Conservation (phyloP, 2,329 filamentous ascomycete species). For the Didymella arachidicola region DNA sequence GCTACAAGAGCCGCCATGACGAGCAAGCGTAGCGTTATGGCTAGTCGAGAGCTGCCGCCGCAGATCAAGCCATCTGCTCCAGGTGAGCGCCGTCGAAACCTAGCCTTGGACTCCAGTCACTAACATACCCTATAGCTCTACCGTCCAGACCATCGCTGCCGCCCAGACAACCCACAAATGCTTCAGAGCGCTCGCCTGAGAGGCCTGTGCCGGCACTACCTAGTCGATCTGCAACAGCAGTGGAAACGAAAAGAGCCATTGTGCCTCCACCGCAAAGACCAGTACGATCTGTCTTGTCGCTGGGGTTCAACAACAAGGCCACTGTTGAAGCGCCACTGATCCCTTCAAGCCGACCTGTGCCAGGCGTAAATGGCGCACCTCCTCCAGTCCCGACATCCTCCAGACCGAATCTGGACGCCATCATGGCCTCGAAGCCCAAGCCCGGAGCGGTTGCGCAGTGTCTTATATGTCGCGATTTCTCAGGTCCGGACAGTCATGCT, state of each 20-base stretch:
- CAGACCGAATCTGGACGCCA: conserved; percentile 64
- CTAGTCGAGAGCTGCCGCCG: conserved; percentile 37
- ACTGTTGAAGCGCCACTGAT: conserved; percentile 42
- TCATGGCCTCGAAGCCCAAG: conserved; percentile 57
- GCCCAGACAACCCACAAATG: conserved; percentile 25
- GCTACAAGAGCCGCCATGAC: conserved; percentile 49
- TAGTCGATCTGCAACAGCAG: conserved; percentile 19
- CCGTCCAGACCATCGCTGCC: conserved; percentile 34
- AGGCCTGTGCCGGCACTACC: conserved; percentile 29
- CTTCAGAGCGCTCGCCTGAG: conserved; percentile 22
- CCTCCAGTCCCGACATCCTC: conserved; percentile 64
- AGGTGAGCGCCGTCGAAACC: conserved; percentile 23
- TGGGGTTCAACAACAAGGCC: conserved; percentile 56
- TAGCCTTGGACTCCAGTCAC: not conserved
- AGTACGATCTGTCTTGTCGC: conserved; percentile 56
- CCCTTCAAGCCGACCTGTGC: conserved; percentile 36
- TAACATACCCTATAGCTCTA: conserved; percentile 22
- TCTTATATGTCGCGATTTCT: conserved; percentile 87
- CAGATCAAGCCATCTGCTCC: conserved; percentile 41
- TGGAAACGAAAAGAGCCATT: conserved; percentile 22
- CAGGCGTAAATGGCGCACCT: conserved; percentile 36
- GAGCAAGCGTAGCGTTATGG: conserved; percentile 41
- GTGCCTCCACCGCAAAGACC: conserved; percentile 43
- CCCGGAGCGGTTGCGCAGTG: conserved; percentile 58
- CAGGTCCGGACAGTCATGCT: conserved; percentile 78